Evolutionary conservation across 2,329 filamentous ascomycete genomes (phyloP).

Genomic region (Penicillium sclerotigenum): DNA sequence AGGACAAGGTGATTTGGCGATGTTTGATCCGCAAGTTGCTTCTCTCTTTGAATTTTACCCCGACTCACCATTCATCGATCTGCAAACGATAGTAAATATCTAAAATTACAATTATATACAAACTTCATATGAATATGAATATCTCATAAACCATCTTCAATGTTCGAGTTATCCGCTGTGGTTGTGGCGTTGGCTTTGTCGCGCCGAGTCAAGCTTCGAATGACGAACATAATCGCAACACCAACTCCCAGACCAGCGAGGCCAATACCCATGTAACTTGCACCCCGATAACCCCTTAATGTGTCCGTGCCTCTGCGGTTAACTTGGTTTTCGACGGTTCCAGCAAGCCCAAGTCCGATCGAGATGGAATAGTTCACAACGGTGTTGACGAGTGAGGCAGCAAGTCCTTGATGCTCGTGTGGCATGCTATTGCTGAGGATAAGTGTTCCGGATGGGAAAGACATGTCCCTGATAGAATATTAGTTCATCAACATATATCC

Average conservation of each 20-base stretch:
- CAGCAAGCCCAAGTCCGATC: constrained; percentile 64
- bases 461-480: constrained; percentile 57
- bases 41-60: not conserved
- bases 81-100: not conserved
- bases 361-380: constrained; percentile 69
- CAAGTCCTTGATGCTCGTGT: constrained; percentile 51
- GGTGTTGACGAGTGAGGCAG: constrained; percentile 59
- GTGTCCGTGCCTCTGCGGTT: constrained; percentile 36
- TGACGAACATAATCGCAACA: not conserved
- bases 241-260: constrained; percentile 16
- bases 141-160: not conserved
- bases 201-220: not conserved
- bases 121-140: not conserved
- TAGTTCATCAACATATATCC: not conserved
- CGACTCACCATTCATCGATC: not conserved
- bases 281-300: constrained; percentile 42
- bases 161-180: not conserved
- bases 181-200: not conserved
- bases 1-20: not conserved
- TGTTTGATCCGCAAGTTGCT: not conserved
- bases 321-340: constrained; percentile 57
- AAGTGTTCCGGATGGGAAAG: constrained; percentile 60
- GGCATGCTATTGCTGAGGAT: constrained; percentile 57
- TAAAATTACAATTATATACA: not conserved
- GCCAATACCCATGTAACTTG: constrained; percentile 42